Percentiles rank a stretch among this genome's conserved stretches.
Evolutionary conservation across 768 basidiomycete genomes (phyloP).

Genomic region (Phanerochaete carnosa): DNA sequence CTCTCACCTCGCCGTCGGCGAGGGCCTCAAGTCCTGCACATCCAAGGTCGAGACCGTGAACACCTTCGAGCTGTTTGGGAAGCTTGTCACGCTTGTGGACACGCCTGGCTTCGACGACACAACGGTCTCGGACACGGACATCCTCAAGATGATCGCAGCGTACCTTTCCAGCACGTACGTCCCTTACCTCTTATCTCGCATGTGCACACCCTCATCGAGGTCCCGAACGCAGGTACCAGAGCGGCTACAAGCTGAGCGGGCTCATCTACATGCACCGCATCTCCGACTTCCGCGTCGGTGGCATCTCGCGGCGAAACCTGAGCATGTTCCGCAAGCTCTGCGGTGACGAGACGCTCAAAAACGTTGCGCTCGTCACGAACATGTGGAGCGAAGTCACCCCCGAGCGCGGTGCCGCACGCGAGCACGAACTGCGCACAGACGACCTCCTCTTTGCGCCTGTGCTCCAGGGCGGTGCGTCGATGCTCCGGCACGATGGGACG

Average conservation of each 20-base stretch:
- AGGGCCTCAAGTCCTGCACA: slow-evolving; percentile 49
- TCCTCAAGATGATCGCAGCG: slow-evolving; percentile 14
- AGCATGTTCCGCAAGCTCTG: slow-evolving; percentile 50
- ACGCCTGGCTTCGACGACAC: slow-evolving; percentile 61
- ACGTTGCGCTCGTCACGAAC: slow-evolving; percentile 49
- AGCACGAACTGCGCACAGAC: slow-evolving; percentile 39
- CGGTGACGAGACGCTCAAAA: slow-evolving; percentile 45
- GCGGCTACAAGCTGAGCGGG: slow-evolving; percentile 13
- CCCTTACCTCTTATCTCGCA: slow-evolving; percentile 20
- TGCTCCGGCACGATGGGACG: slow-evolving; percentile 40
- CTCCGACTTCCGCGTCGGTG: slow-evolving; percentile 16
- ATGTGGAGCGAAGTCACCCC: slow-evolving; percentile 47
- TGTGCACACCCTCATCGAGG: slow-evolving; percentile 11
- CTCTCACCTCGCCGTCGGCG: slow-evolving; percentile 43
- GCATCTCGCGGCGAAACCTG: slow-evolving; percentile 34
- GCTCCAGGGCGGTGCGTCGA: slow-evolving; percentile 41
- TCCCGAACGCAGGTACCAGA: slow-evolving; percentile 10
- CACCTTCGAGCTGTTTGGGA: slow-evolving; percentile 42
- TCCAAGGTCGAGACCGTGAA: slow-evolving; percentile 38
- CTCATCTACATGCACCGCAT: slow-evolving; percentile 21
- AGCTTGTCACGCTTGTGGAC: slow-evolving; percentile 46
- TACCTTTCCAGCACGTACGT: slow-evolving; percentile 13
- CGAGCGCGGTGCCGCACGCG: slow-evolving; percentile 37
- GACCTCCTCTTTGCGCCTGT: slow-evolving; percentile 48
- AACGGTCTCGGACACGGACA: slow-evolving; percentile 28